Conservation (phyloP, 2,329 filamentous ascomycete genomes). For the Fusarium clavum region DNA sequence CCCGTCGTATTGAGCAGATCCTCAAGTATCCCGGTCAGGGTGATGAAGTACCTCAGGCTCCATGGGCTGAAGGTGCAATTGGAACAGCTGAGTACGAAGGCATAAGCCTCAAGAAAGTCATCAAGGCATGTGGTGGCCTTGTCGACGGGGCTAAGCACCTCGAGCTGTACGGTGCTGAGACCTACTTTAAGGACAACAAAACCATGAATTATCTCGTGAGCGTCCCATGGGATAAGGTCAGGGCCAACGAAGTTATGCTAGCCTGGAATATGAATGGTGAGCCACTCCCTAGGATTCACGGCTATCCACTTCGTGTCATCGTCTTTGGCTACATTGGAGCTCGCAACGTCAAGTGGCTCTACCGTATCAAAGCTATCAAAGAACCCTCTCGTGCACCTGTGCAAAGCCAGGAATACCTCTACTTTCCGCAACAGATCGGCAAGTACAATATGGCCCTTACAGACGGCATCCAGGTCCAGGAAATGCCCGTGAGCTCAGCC, state of each 20-base stretch:
- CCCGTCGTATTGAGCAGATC: constrained; percentile 76
- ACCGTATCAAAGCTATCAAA: constrained; percentile 70
- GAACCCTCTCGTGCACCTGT: constrained; percentile 69
- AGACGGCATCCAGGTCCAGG: constrained; percentile 75
- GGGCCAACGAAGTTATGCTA: constrained; percentile 73
- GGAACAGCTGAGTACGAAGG: constrained; percentile 73
- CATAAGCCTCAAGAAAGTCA: constrained; percentile 74
- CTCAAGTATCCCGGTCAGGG: constrained; percentile 73
- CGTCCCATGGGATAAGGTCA: constrained; percentile 76
- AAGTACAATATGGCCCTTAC: constrained; percentile 72
- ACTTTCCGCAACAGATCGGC: constrained; percentile 75
- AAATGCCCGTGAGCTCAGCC: constrained; percentile 76
- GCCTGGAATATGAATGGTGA: constrained; percentile 80
- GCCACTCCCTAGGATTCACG: constrained; percentile 72
- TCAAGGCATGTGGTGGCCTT: constrained; percentile 76
- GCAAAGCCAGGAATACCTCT: constrained; percentile 74
- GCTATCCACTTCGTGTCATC: constrained; percentile 70
- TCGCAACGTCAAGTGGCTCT: constrained; percentile 72
- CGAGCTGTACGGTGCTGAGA: constrained; percentile 77
- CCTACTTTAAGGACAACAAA: constrained; percentile 76
- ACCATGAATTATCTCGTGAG: constrained; percentile 75
- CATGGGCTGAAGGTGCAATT: constrained; percentile 76
- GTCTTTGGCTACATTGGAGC: constrained; percentile 77
- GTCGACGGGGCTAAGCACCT: constrained; percentile 67
- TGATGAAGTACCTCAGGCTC: constrained; percentile 67